phyloP scores from a whole-genome alignment of 2,329 filamentous ascomycete genomes.

The Zarea fungicola region DNA sequence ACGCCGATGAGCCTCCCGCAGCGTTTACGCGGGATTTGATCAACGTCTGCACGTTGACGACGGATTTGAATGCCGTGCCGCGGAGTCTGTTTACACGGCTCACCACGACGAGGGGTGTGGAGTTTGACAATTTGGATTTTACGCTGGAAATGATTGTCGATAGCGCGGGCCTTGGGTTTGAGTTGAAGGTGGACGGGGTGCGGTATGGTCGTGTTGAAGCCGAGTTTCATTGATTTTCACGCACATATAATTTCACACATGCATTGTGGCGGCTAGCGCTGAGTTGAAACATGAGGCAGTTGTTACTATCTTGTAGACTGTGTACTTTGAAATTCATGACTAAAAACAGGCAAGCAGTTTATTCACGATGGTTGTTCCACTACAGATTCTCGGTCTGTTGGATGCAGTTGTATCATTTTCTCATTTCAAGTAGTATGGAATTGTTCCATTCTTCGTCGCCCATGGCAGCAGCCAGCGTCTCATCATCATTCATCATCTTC shows the following conservation, averaged over 20 bases:
- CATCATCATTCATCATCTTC: slow-evolving; percentile 31
- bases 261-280: not conserved
- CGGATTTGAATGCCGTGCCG: slow-evolving; percentile 71
- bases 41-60: slow-evolving; percentile 75
- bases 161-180: slow-evolving; percentile 69
- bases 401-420: too few relatives aligned
- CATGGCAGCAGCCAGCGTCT: slow-evolving; percentile 19
- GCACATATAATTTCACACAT: not conserved
- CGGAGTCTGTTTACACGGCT: slow-evolving; percentile 67
- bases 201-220: slow-evolving; percentile 73
- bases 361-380: too few relatives aligned
- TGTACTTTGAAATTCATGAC: too few relatives aligned
- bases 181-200: slow-evolving; percentile 72
- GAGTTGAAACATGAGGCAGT: too few relatives aligned
- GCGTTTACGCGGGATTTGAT: slow-evolving; percentile 58
- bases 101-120: slow-evolving; percentile 72
- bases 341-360: too few relatives aligned
- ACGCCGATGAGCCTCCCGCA: slow-evolving; percentile 59
- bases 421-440: too few relatives aligned
- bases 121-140: slow-evolving; percentile 79
- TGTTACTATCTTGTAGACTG: too few relatives aligned
- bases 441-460: slow-evolving; percentile 7
- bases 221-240: slow-evolving; percentile 70
- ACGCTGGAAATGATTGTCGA: slow-evolving; percentile 80
- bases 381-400: too few relatives aligned